Base-by-base conservation (phyloP, 805 yeast genomes). In the Schwanniomyces vanrijiae region DNA sequence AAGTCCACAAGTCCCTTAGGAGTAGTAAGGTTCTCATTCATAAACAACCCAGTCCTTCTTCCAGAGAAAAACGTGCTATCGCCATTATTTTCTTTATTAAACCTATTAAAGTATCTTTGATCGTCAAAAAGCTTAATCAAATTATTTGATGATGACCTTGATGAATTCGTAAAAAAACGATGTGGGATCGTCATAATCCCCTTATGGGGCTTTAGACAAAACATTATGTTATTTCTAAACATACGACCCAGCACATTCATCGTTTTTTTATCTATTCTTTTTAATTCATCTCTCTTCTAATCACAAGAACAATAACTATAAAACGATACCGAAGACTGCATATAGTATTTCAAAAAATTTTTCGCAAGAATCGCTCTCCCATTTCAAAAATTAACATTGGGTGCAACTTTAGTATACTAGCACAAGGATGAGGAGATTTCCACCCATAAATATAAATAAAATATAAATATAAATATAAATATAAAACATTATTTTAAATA, bases 1-100 rank as follows among this genome's bases (percentile, higher is more conserved):
- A 89, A 94, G 44, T 78, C 75, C 20, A 76, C 66, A 20, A 92
- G 66, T 0, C 96, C 96, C 3, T 78, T 69, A 0, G 97, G 89
- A 1, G 83, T 74, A 1, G 76, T 79, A 39, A 92, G 69, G 50
- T 78, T 80, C 26, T 86, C 85, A 56, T 92, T 91, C 43, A 77
- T 73, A 61, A 94, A 91, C 25, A 92, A 73, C 0, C 97, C 97
- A 1, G 78, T 52, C 7, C 60, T 37, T 20, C 56, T 51, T 14
- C 52, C 39, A 3, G 52, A 42, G 24, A 39, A 42, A 5, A 45
- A 31, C 6, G 29, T 13, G 9, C 22, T 58, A 4, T 56, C 50
- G 7, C 51, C 43, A 7, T 44, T 41, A 1, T 55, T 51, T 1
- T 58, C 47, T 42, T 64, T 66, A 54, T 76, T 81, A 61, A 83